Base-by-base conservation (phyloP, 176 grass and related monocot species). In the Secale cereale region DNA sequence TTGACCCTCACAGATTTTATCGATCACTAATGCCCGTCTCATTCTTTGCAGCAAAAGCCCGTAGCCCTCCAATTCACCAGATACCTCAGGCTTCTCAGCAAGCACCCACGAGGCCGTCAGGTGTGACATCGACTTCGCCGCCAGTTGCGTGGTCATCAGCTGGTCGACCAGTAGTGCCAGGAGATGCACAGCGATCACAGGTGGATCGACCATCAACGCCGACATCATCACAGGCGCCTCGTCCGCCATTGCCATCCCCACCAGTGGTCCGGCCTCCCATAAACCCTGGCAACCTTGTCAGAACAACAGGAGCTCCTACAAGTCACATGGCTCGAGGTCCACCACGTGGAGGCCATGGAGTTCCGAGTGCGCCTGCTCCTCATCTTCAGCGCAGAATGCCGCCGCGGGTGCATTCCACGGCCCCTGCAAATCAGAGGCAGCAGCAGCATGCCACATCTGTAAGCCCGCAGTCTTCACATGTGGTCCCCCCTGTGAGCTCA, bases 331-430 rank as follows among this genome's bases (percentile, higher is more conserved):
- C 88, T 57, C 54, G 19, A 76, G 73, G 17, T 83, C 20, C 88
- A 67, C 37, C 87, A 48, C 67, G 37, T 60, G 33, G 81, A 78
- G 83, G 33, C 82, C 67, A 73, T 88, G 85, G 81, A 77, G 80
- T 57, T 57, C 19, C 78, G 40, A 87, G 92, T 46, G 81, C 92
- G 7, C 89, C 90, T 81, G 85, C 92, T 78, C 93, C 93, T 41
- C 93, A 94, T 90, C 93, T 94, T 37, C 87, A 92, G 80, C 72
- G 83, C n/a, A 88, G 80, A 56, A 54, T 70, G 64, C 69, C 13
- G 29, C 72, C 84, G 45, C 68, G 57, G 11, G 27, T 70, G 48
- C 48, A 89, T 85, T 50, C 82, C 17, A 46, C 61, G 28, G 15
- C 85, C 30, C 59, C 84, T 59, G 64, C 30, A 78, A 91, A 85